Evolutionary conservation across 2,329 filamentous ascomycete genomes (phyloP).

Genomic region (Clarireedia hainanense): DNA sequence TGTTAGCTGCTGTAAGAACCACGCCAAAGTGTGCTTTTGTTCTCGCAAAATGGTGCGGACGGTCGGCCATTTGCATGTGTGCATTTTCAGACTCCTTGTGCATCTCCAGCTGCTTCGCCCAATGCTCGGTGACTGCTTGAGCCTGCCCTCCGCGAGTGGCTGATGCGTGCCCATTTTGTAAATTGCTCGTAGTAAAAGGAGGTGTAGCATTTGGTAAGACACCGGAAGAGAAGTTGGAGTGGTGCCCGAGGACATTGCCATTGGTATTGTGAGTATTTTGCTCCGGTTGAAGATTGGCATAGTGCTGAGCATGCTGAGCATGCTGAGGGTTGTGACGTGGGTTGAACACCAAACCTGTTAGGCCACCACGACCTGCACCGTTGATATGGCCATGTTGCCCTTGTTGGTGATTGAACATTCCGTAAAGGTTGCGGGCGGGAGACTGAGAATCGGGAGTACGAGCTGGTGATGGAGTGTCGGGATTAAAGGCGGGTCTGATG

Average conservation of each 20-base stretch:
- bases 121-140: constrained; percentile 59
- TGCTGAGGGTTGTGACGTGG: constrained; percentile 46
- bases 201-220: constrained; percentile 58
- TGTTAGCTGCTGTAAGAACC: constrained; percentile 45
- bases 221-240: constrained; percentile 54
- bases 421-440: constrained; percentile 28
- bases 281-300: constrained; percentile 51
- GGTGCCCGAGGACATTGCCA: constrained; percentile 44
- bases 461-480: constrained; percentile 47
- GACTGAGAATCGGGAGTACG: constrained; percentile 43
- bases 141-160: constrained; percentile 42
- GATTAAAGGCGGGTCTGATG: constrained; percentile 31
- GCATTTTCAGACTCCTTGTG: constrained; percentile 69
- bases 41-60: constrained; percentile 61
- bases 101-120: constrained; percentile 79
- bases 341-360: constrained; percentile 63
- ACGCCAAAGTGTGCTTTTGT: constrained; percentile 64
- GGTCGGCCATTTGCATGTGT: constrained; percentile 63
- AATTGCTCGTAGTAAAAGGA: constrained; percentile 41
- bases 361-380: constrained; percentile 52
- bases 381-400: constrained; percentile 71
- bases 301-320: constrained; percentile 56
- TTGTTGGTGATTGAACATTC: constrained; percentile 68
- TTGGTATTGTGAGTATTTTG: constrained; percentile 48
- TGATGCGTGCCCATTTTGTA: constrained; percentile 50